Evolutionary conservation across 2,329 filamentous ascomycete genomes (phyloP).

Genomic region (Teratosphaeria pseudoeucalypti): DNA sequence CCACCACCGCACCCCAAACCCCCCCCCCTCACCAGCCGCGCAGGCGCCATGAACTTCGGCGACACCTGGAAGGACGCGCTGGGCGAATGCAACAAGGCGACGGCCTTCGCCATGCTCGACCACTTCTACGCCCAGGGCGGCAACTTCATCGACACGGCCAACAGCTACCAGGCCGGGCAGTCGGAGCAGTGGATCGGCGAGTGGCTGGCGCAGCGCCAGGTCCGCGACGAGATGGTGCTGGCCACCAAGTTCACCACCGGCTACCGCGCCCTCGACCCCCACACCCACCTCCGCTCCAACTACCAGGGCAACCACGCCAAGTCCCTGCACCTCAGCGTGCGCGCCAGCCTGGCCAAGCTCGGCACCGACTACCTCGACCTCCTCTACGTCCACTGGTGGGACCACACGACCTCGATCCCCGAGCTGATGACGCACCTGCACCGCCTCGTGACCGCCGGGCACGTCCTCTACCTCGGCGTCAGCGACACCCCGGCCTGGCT

Average conservation of each 20-base stretch:
- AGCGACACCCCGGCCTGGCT: slow-evolving; percentile 60
- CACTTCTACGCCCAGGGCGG: slow-evolving; percentile 22
- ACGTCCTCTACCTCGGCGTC: slow-evolving; percentile 58
- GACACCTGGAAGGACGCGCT: slow-evolving; percentile 33
- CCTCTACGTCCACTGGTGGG: slow-evolving; percentile 43
- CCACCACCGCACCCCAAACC: neutral
- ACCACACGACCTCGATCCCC: slow-evolving; percentile 52
- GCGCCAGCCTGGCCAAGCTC: slow-evolving; percentile 37
- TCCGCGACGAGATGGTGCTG: slow-evolving; percentile 58
- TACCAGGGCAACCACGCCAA: slow-evolving; percentile 51
- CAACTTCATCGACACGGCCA: slow-evolving; percentile 24
- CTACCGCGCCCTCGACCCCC: slow-evolving; percentile 30
- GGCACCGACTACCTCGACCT: slow-evolving; percentile 58
- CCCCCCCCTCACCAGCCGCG: neutral
- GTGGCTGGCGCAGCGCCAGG: slow-evolving; percentile 23
- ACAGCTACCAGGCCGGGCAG: slow-evolving; percentile 28
- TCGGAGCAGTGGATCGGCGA: slow-evolving; percentile 26
- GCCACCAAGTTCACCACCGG: slow-evolving; percentile 51
- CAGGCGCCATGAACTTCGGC: slow-evolving; percentile 44
- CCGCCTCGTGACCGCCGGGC: slow-evolving; percentile 47
- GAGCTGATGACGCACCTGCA: slow-evolving; percentile 62
- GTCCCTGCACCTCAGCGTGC: slow-evolving; percentile 43
- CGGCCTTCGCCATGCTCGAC: slow-evolving; percentile 21
- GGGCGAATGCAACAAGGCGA: slow-evolving; percentile 21
- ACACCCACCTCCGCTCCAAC: slow-evolving; percentile 30